Evolutionary conservation across 2,329 filamentous ascomycete genomes (phyloP), one percentile per base, ranked within the genome.

Genomic region (Colletotrichum echinochloae): DNA sequence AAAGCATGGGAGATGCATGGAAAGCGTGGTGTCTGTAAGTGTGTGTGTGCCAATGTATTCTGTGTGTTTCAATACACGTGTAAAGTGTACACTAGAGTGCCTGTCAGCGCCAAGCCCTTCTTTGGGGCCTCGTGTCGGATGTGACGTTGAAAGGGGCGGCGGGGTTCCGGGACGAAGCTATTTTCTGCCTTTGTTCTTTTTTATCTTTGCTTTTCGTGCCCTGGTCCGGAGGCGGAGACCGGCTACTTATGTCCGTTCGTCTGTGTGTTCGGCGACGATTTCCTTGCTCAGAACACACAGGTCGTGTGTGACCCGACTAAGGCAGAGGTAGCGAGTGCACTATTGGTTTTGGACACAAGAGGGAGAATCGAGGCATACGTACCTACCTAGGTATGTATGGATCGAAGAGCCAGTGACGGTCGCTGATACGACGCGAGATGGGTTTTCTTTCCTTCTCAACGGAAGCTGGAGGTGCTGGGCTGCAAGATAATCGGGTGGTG

Each of bases 141-240:
- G 48, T 28, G 60, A 63, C 48, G 35, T 54, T 55, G 33, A 26
- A 63, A 39, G 33, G 33, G 30, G n/a, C n/a, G n/a, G n/a, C n/a
- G n/a, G n/a, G 20, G 23, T 52, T 30, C 48, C 23, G 16, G 49
- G 16, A 30, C 1, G 23, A 49, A 28, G 46, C 46, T 49, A 49
- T 30, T 39, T 44, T 54, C 52, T 41, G 39, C 16, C 20, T 59
- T 30, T 20, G 4, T 3, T 54, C n/a, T 39, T 39, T 39, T 56
- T 62, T 39, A 12, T 46, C 52, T 61, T 39, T 49, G 14, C 30
- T 39, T 23, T 23, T 49, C 30, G 39, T 18, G 39, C n/a, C 28
- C 16, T 44, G 20, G 48, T 28, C 39, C 48, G 48, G n/a, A 48
- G 48, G 12, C 48, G 26, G 48, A n/a, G 26, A 48, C 2, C 12